Evolutionary conservation across 495 filamentous ascomycete species (phyloP).

Genomic region (Aspergillus sclerotioniger): DNA sequence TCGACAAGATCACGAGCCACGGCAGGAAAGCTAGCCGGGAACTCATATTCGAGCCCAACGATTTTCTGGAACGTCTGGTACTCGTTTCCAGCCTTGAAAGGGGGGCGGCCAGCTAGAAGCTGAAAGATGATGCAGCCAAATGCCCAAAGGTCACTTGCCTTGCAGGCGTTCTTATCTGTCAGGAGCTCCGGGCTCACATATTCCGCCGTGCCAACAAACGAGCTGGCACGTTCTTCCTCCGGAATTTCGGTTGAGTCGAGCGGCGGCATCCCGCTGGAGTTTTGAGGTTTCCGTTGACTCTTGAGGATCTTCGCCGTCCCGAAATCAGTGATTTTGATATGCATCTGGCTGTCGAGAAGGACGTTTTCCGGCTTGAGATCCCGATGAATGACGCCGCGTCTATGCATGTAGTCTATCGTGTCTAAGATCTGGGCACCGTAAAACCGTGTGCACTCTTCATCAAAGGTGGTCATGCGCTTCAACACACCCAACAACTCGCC

Average conservation of each 20-base stretch:
- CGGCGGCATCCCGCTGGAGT: conserved; percentile 43
- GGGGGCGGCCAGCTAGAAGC: conserved; percentile 85
- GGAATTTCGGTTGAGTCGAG: conserved; percentile 55
- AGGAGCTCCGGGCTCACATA: conserved; percentile 97
- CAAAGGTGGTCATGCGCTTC: conserved; percentile 91
- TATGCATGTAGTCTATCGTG: conserved; percentile 97
- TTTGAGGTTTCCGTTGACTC: conserved; percentile 53
- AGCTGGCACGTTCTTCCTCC: conserved; percentile 75
- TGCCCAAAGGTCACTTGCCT: conserved; percentile 97
- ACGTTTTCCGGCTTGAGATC: conserved; percentile 99
- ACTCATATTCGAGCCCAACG: conserved; percentile 88
- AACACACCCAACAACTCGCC: conserved; percentile 90
- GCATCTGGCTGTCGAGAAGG: conserved; percentile 89
- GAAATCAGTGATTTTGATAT: conserved; percentile 99
- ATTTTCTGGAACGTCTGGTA: conserved; percentile 99
- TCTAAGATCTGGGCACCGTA: conserved; percentile 97
- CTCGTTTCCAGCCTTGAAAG: conserved; percentile 97
- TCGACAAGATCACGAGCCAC: conserved; percentile 91
- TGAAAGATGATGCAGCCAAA: conserved; percentile 99
- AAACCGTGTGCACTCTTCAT: conserved; percentile 92
- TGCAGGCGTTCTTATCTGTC: conserved; percentile 94
- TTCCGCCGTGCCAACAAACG: conserved; percentile 97
- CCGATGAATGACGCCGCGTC: conserved; percentile 90
- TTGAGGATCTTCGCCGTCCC: conserved; percentile 93
- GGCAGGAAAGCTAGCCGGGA: conserved; percentile 84